Evolutionary conservation across 352 stramenopile genomes (phyloP).

Genomic region (Globisporangium cystogenes): DNA sequence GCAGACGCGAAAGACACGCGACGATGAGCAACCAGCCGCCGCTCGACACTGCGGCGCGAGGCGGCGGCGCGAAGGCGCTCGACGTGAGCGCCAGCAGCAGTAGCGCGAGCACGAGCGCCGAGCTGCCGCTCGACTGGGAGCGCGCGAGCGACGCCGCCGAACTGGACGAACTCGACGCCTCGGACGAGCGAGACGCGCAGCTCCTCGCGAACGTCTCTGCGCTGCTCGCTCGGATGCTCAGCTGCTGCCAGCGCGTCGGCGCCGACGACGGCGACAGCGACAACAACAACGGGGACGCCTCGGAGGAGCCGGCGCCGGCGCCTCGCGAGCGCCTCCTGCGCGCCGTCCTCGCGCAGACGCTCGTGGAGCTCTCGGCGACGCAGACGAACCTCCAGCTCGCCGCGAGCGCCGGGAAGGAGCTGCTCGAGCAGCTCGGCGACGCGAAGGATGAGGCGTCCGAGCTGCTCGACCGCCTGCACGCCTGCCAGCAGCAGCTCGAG

Average conservation of each 20-base stretch:
- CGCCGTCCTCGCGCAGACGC: conserved; percentile 24
- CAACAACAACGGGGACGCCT: conserved; percentile 18
- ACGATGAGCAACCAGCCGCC: background rate
- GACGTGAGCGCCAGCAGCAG: background rate
- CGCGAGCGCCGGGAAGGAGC: conserved; percentile 37
- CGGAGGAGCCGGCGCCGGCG: background rate
- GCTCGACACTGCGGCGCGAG: background rate
- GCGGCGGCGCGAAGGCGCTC: background rate
- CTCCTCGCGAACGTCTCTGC: conserved; percentile 26
- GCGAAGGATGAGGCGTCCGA: conserved; percentile 20
- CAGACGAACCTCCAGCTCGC: conserved; percentile 42
- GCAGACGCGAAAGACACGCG: background rate
- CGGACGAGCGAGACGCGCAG: conserved; percentile 3
- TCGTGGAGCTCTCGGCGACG: conserved; percentile 38
- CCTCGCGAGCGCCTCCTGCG: conserved; percentile 25
- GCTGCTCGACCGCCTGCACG: conserved; percentile 21
- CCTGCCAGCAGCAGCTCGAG: conserved; percentile 17
- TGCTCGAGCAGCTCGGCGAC: conserved; percentile 34
- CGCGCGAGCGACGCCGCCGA: background rate
- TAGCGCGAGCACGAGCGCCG: background rate
- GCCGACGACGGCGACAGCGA: conserved; percentile 1
- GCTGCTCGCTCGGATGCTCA: conserved; percentile 16
- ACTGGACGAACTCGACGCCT: conserved; percentile 3
- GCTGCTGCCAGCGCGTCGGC: conserved; percentile 5
- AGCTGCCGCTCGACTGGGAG: background rate